A percentile compares a stretch with the other conserved stretches of the same genome.
These are phyloP conservation scores for Fusarium multiceps DNA, from an alignment of 2,329 filamentous ascomycete genomes.

Conservation along the genomic window DNA sequence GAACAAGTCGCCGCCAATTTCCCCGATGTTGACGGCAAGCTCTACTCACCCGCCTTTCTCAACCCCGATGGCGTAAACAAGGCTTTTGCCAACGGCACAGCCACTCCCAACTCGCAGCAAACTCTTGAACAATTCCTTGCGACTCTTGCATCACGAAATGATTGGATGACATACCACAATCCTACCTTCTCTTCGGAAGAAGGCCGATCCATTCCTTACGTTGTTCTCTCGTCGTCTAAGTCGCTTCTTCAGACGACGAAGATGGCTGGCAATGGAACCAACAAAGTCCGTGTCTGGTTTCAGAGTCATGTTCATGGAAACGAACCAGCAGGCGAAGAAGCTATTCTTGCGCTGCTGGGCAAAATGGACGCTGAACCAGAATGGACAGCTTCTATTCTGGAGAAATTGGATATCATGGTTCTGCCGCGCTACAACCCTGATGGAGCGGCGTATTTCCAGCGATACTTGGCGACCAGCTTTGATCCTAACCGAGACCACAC, in stretches of 20 bases:
- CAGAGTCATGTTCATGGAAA: conserved; percentile 50
- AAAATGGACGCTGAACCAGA: conserved; percentile 46
- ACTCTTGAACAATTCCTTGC: conserved; percentile 12
- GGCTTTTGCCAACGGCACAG: conserved; percentile 25
- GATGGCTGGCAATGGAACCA: conserved; percentile 1
- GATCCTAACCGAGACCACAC: conserved; percentile 51
- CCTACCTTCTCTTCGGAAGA: conserved; percentile 31
- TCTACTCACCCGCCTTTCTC: conserved; percentile 33
- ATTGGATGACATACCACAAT: conserved; percentile 31
- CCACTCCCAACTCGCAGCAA: conserved; percentile 19
- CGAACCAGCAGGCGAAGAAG: conserved; percentile 49
- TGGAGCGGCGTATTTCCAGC: conserved; percentile 50
- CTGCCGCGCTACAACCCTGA: conserved; percentile 51
- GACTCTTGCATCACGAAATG: conserved; percentile 13
- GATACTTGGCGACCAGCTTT: conserved; percentile 44
- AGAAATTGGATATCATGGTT: conserved; percentile 47
- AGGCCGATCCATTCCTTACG: conserved; percentile 31
- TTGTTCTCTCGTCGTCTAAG: conserved; percentile 8
- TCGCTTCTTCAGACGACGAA: not conserved
- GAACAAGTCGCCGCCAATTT: conserved; percentile 25
- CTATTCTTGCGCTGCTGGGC: conserved; percentile 45
- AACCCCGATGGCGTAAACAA: not conserved
- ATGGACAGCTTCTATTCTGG: conserved; percentile 45
- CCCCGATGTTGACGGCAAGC: conserved; percentile 11
- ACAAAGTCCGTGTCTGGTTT: conserved; percentile 49